These are phyloP conservation scores for Aspergillus felis DNA, from an alignment of 2,329 filamentous ascomycete genomes.

Conservation along the genomic window DNA sequence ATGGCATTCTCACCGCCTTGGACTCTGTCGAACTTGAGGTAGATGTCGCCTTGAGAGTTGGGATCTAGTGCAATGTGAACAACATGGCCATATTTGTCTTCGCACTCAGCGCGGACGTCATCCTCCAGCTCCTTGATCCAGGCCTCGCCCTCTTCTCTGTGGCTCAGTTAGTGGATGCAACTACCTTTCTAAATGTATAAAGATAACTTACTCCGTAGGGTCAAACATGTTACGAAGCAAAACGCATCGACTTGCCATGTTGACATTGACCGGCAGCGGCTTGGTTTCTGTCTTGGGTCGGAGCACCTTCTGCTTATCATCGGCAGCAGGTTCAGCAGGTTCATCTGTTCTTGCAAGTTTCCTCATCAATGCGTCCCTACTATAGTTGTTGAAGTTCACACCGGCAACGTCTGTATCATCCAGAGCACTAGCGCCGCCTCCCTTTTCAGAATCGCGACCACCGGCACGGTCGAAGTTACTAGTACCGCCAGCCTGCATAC, in stretches of 20 bases:
- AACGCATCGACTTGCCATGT: constrained; percentile 89
- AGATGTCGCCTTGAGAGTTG: constrained; percentile 93
- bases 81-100: constrained; percentile 92
- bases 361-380: constrained; percentile 95
- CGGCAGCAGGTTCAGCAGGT: constrained; percentile 54
- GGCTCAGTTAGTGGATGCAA: constrained; percentile 30
- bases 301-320: constrained; percentile 66
- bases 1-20: constrained; percentile 95
- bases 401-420: constrained; percentile 97
- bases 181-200: neutral
- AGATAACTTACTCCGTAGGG: constrained; percentile 70
- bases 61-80: constrained; percentile 95
- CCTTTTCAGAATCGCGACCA: constrained; percentile 83
- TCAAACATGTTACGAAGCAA: constrained; percentile 96
- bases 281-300: constrained; percentile 78
- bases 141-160: constrained; percentile 75
- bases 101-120: constrained; percentile 88
- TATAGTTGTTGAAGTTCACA: constrained; percentile 99
- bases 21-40: constrained; percentile 96
- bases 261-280: constrained; percentile 77
- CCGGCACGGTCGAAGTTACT: constrained; percentile 85
- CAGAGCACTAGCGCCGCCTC: constrained; percentile 82
- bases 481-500: constrained; percentile 70
- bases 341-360: constrained; percentile 97
- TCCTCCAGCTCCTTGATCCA: constrained; percentile 95